A percentile compares a stretch with the other conserved stretches of the same genome.
These are phyloP conservation scores for Isoetes engelmannii DNA, from an alignment of 83 land plant genomes.

Conservation along the genomic window DNA sequence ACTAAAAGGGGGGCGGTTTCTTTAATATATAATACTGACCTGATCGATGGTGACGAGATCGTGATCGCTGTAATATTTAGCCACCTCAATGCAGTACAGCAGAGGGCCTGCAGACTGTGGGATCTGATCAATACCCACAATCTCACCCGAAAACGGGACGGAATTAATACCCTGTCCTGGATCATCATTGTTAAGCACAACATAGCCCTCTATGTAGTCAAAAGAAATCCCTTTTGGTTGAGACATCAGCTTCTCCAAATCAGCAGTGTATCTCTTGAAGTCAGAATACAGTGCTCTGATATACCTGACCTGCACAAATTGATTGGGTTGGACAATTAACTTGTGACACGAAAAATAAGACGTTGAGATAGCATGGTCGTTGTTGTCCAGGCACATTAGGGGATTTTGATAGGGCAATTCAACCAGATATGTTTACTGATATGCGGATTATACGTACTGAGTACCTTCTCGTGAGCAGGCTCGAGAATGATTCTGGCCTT, in stretches of 20 bases:
- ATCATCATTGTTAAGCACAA: slow-evolving; percentile 21
- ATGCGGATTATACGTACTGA: not conserved
- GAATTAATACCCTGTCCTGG: slow-evolving; percentile 19
- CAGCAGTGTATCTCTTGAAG: slow-evolving; percentile 28
- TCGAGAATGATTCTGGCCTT: slow-evolving; percentile 46
- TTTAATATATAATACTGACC: slow-evolving; percentile 3
- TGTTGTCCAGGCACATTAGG: not conserved
- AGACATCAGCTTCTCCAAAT: slow-evolving; percentile 31
- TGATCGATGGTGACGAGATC: slow-evolving; percentile 13
- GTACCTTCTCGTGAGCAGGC: slow-evolving; percentile 37
- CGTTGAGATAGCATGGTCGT: not conserved
- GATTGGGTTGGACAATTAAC: not conserved
- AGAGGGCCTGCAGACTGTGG: slow-evolving; percentile 27
- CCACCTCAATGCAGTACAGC: slow-evolving; percentile 35
- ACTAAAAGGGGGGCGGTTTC: not conserved
- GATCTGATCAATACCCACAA: slow-evolving; percentile 12
- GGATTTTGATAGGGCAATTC: not conserved
- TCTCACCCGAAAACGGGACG: not conserved
- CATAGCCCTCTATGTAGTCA: slow-evolving; percentile 43
- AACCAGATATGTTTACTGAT: not conserved
- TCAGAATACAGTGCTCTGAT: slow-evolving; percentile 33
- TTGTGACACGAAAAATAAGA: not conserved
- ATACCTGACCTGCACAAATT: slow-evolving; percentile 35
- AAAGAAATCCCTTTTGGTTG: slow-evolving; percentile 16
- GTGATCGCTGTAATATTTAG: slow-evolving; percentile 18